A percentile compares a stretch with the other conserved stretches of the same genome.
Evolutionary conservation across 176 grass and related monocot species (phyloP).

Genomic region (Secale cereale): DNA sequence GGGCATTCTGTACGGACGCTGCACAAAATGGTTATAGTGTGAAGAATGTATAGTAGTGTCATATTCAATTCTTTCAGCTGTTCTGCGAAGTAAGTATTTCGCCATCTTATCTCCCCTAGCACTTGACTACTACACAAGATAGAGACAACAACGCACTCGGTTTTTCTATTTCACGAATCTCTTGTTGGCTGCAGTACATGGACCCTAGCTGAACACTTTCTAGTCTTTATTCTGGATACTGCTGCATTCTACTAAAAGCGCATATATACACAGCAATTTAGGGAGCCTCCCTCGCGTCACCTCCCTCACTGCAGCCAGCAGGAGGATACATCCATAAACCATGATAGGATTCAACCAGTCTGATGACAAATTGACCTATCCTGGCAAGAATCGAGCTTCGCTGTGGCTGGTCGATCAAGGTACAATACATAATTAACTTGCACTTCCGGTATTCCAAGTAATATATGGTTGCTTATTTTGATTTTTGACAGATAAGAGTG

Average conservation of each 20-base stretch:
- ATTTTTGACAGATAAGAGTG: not conserved
- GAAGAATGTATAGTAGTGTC: not conserved
- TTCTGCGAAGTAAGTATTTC: constrained; percentile 85
- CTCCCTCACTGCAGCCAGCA: not conserved
- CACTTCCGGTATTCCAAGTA: not conserved
- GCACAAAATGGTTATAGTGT: not conserved
- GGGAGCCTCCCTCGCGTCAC: not conserved
- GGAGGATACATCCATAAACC: no score
- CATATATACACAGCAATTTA: not conserved
- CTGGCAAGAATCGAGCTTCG: no score
- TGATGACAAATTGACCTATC: no score
- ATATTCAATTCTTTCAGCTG: constrained; percentile 81
- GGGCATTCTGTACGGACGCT: not conserved
- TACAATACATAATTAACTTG: not conserved
- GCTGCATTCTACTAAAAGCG: not conserved
- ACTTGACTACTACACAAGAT: not conserved
- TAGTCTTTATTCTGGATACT: not conserved
- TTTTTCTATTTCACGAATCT: constrained; percentile 20
- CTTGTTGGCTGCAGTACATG: constrained; percentile 4
- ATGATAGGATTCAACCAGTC: no score
- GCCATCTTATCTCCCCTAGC: not conserved
- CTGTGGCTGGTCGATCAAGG: no score
- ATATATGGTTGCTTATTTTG: not conserved
- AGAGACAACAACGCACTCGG: not conserved
- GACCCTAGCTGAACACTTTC: constrained; percentile 10